Base-by-base conservation (phyloP, 1,139 yeast species). In the Taphrina wiesneri region DNA sequence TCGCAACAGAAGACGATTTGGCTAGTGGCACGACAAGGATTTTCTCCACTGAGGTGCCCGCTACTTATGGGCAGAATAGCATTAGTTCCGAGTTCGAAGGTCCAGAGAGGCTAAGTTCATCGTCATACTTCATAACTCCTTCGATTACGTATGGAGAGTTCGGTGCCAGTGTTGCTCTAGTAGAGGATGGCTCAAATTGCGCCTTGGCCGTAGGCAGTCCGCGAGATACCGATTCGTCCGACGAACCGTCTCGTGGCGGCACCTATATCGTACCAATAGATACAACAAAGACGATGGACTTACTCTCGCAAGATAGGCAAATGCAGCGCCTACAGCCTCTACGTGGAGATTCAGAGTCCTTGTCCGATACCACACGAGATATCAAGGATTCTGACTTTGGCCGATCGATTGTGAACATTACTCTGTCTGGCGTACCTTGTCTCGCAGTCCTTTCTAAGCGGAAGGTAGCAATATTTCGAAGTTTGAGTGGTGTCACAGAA, bases 131-230 rank as follows among this genome's bases (percentile, higher is more conserved):
- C 19, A 21, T 60, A 6, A 60, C 64, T 7, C 64, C 64, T 11
- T 36, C 39, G 6, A 34, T 39, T 15, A 30, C 64, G 2, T 60
- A 60, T 43, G 56, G 51, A 13, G 47, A 51, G 15, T 60, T 60
- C 30, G 64, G 64, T 23, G 41, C 51, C 19, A 26, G 51, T 41
- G 11, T 60, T 13, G 17, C 64, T 13, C 23, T 60, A 4, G 19
- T 51, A 7, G 23, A 28, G 3, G 4, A 7, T n/a, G n/a, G 28
- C 9, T 5, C 25, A 2, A 9, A 7, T 7, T 39, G 54, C 1
- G 30, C 26, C 13, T 19, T 60, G 21, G 56, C 57, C n/a, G 57
- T 60, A 2, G 57, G 64, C 30, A 53, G 57, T 11, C 64, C 64
- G 3, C 15, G 19, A 26, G 64, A 60, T 28, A 23, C 57, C 15